Percentiles rank a stretch among this genome's conserved stretches.
These are phyloP conservation scores for Turnera subulata DNA, from an alignment of 345 rosid species.

Conservation along the genomic window DNA sequence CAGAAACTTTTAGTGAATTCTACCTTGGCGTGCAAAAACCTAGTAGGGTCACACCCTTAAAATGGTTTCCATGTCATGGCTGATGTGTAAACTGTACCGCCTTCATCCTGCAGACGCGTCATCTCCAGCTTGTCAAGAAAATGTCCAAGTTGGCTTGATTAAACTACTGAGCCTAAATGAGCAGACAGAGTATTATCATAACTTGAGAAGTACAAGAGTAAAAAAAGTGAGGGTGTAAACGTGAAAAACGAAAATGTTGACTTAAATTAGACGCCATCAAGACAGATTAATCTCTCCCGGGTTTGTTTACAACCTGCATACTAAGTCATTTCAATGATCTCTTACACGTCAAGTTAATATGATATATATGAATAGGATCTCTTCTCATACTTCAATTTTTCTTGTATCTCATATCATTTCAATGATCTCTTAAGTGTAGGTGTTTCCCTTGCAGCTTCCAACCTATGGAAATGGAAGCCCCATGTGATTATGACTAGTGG, in stretches of 20 bases:
- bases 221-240: background rate
- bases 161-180: background rate
- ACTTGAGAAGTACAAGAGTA: background rate
- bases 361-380: no score
- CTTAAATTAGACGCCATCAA: no score
- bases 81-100: constrained; percentile 19
- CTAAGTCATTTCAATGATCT: no score
- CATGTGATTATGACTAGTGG: constrained; percentile 11
- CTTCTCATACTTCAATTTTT: no score
- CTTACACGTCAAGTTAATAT: no score
- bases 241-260: no score
- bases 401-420: no score
- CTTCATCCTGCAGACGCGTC: constrained; percentile 8
- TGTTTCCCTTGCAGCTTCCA: constrained; percentile 14
- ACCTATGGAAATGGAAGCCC: constrained; percentile 4
- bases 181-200: no score
- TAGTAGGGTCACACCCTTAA: background rate
- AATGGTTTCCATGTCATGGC: constrained; percentile 47
- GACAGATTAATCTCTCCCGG: no score
- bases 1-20: background rate
- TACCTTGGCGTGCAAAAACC: background rate
- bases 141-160: background rate
- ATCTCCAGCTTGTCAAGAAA: constrained; percentile 2
- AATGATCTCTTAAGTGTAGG: no score
- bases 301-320: no score